Conservation (phyloP, 2,329 filamentous ascomycete genomes). For the Helotiales sp. region DNA sequence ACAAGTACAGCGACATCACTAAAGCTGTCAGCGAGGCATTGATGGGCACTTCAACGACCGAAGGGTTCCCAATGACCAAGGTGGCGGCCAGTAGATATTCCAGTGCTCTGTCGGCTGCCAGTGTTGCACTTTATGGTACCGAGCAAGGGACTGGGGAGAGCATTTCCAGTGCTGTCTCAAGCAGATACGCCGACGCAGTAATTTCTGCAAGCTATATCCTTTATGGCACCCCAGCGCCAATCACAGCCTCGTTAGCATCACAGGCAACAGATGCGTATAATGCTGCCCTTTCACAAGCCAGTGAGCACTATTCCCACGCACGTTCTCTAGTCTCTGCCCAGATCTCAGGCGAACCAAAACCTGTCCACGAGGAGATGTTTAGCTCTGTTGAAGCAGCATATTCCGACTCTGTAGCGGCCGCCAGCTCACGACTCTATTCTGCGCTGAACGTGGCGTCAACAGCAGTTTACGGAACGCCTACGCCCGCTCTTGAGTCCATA, state of each 20-base stretch:
- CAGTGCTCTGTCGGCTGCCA: conserved; percentile 56
- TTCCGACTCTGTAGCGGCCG: conserved; percentile 62
- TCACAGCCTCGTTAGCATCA: conserved; percentile 42
- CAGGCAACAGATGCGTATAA: conserved; percentile 59
- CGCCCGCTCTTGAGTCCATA: conserved; percentile 53
- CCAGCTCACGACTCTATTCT: conserved; percentile 57
- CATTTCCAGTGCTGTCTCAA: conserved; percentile 50
- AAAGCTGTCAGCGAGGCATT: conserved; percentile 56
- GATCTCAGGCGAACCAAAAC: conserved; percentile 67
- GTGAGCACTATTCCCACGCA: conserved; percentile 67
- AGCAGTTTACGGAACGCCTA: conserved; percentile 53
- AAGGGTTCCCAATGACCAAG: conserved; percentile 50
- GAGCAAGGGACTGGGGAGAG: conserved; percentile 43
- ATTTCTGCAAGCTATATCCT: conserved; percentile 54
- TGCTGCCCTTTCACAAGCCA: conserved; percentile 63
- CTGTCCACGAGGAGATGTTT: conserved; percentile 67
- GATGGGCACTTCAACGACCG: conserved; percentile 41
- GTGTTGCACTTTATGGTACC: conserved; percentile 53
- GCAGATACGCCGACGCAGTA: conserved; percentile 54
- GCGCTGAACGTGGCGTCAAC: conserved; percentile 55
- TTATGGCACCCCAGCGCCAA: conserved; percentile 67
- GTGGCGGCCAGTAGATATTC: conserved; percentile 57
- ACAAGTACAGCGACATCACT: conserved; percentile 53
- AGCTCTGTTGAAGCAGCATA: conserved; percentile 69
- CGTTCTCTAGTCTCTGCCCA: conserved; percentile 67